A percentile compares a stretch with the other conserved stretches of the same genome.
Evolutionary conservation across 306 rosid genomes (phyloP).

Genomic region (Cucumis sativus): Cucumber_9930_V3 NC_026660.2:315501-316000

Average conservation of each 20-base stretch:
- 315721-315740: neutral
- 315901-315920: too few species aligned
- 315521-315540: neutral
- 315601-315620: neutral
- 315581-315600: neutral
- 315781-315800: too few species aligned
- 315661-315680: neutral
- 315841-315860: too few species aligned
- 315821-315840: too few species aligned
- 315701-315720: neutral
- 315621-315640: neutral
- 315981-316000: too few species aligned
- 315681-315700: neutral
- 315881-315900: too few species aligned
- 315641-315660: neutral
- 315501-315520: neutral
- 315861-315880: too few species aligned
- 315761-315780: neutral
- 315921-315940: too few species aligned
- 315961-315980: too few species aligned
- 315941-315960: too few species aligned
- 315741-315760: neutral
- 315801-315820: too few species aligned
- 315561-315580: neutral
- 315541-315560: neutral